phyloP scores from a whole-genome alignment of 1,139 yeast genomes.

The Yamadazyma oceani region DNA sequence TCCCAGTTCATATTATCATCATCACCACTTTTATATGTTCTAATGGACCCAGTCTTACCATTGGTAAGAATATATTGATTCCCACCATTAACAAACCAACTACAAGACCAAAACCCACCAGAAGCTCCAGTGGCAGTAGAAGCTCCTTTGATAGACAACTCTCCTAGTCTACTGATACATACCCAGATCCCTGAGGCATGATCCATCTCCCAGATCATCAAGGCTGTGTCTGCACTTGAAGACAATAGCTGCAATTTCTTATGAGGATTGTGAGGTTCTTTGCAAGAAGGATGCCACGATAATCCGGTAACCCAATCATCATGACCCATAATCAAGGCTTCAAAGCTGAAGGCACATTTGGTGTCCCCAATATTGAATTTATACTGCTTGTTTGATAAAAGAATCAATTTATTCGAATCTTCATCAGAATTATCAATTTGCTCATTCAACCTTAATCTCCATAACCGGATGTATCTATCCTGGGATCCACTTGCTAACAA shows the following conservation, averaged over 20 bases:
- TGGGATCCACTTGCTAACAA: constrained; percentile 85
- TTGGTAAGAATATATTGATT: constrained; percentile 61
- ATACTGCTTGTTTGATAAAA: constrained; percentile 67
- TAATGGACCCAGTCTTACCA: constrained; percentile 92
- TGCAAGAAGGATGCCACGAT: constrained; percentile 65
- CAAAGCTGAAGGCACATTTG: constrained; percentile 68
- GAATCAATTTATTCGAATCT: constrained; percentile 51
- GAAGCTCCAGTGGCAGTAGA: constrained; percentile 98
- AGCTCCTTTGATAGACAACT: constrained; percentile 92
- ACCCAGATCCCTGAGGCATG: constrained; percentile 87
- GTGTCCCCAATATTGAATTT: constrained; percentile 39
- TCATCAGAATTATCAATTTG: constrained; percentile 57
- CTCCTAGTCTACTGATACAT: constrained; percentile 80
- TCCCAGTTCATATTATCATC: constrained; percentile 45
- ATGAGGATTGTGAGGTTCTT: constrained; percentile 11
- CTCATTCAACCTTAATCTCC: constrained; percentile 69
- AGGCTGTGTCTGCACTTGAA: constrained; percentile 89
- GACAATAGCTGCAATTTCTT: constrained; percentile 63
- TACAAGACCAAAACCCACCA: constrained; percentile 93
- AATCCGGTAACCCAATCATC: constrained; percentile 96
- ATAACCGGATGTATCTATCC: constrained; percentile 83
- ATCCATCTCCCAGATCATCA: constrained; percentile 97
- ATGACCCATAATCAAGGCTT: constrained; percentile 94
- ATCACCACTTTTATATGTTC: constrained; percentile 60
- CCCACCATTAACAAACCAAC: constrained; percentile 61